Conservation (phyloP, 768 basidiomycete genomes). For the Leccinum arenicola region DNA sequence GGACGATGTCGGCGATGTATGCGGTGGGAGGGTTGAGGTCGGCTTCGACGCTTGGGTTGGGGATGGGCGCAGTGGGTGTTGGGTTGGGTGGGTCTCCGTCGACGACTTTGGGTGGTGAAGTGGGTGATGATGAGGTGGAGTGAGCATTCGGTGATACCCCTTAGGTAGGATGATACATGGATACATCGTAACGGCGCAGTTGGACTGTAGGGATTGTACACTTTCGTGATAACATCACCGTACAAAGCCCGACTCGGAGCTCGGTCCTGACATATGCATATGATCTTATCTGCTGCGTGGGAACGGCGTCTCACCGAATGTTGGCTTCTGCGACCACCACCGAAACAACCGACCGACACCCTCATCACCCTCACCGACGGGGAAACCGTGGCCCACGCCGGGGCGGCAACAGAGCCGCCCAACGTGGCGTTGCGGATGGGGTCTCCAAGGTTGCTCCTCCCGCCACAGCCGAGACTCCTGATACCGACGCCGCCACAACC, state of each 20-base stretch:
- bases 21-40: conserved; percentile 55
- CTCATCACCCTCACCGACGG: conserved; percentile 12
- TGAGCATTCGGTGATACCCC: background rate
- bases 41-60: conserved; percentile 19
- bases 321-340: conserved; percentile 20
- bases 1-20: conserved; percentile 62
- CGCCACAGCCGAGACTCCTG: background rate
- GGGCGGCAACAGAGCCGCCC: conserved; percentile 12
- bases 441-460: background rate
- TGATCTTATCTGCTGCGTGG: background rate
- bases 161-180: too few relatives aligned
- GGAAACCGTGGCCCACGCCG: conserved; percentile 22
- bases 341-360: conserved; percentile 5
- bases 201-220: too few relatives aligned
- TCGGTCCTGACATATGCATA: too few relatives aligned
- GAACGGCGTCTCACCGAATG: background rate
- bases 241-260: too few relatives aligned
- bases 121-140: background rate
- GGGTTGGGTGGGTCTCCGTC: conserved; percentile 20
- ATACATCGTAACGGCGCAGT: too few relatives aligned
- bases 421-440: background rate
- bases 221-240: too few relatives aligned
- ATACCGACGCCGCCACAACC: background rate
- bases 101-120: background rate
- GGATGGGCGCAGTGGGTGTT: conserved; percentile 20